These are phyloP conservation scores for Kewa caespitosa DNA, from an alignment of 179 eudicot genomes.

Conservation along the genomic window DNA sequence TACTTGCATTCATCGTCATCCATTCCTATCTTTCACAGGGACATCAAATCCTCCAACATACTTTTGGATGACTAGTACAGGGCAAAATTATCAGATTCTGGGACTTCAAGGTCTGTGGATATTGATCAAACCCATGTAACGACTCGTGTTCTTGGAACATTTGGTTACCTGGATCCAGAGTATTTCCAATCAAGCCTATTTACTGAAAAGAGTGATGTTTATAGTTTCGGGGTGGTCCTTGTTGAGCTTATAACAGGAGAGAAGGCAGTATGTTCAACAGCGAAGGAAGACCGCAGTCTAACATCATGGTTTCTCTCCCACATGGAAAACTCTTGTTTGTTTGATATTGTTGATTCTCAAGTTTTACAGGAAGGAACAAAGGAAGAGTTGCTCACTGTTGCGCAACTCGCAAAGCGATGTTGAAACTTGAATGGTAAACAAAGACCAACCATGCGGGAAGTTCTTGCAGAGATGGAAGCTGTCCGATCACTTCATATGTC, in stretches of 20 bases:
- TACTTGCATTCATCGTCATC: slow-evolving; percentile 40
- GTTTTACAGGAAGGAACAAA: slow-evolving; percentile 29
- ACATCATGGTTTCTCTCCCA: slow-evolving; percentile 33
- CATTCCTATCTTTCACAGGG: slow-evolving; percentile 35
- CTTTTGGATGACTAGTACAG: slow-evolving; percentile 39
- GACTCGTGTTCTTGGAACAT: slow-evolving; percentile 38
- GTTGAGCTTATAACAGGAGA: slow-evolving; percentile 52
- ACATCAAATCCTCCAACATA: slow-evolving; percentile 46
- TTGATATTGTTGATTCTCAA: slow-evolving; percentile 35
- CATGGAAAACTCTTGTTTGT: slow-evolving; percentile 27
- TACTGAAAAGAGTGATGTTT: slow-evolving; percentile 49
- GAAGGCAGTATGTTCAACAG: slow-evolving; percentile 32
- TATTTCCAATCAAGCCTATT: slow-evolving; percentile 40
- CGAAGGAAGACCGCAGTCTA: slow-evolving; percentile 33
- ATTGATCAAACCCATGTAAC: slow-evolving; percentile 45
- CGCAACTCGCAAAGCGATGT: slow-evolving; percentile 38
- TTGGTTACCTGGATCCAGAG: slow-evolving; percentile 42
- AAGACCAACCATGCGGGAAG: slow-evolving; percentile 46
- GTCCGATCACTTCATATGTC: slow-evolving; percentile 26
- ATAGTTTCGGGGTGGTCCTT: slow-evolving; percentile 59
- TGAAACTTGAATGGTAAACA: slow-evolving; percentile 36
- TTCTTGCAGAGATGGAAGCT: slow-evolving; percentile 25
- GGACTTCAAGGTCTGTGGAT: slow-evolving; percentile 36
- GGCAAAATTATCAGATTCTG: slow-evolving; percentile 43
- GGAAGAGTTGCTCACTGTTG: slow-evolving; percentile 33